Base-by-base conservation (phyloP, 2,329 filamentous ascomycete genomes). In the Trichophyton verrucosum region DNA sequence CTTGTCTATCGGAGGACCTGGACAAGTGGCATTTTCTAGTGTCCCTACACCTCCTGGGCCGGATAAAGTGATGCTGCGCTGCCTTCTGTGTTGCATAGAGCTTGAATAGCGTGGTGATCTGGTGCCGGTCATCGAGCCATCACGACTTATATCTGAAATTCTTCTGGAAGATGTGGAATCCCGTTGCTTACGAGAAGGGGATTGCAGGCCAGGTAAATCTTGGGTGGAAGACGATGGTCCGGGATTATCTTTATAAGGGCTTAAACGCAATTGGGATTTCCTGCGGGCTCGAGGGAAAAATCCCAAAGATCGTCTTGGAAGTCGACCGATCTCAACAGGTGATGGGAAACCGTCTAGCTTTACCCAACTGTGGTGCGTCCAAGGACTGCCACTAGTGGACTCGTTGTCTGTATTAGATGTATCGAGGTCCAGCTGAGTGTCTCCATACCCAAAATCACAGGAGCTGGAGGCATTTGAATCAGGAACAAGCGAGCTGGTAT, bases 211-310 rank as follows among this genome's bases (percentile, higher is more conserved):
- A 86, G 73, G 42, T 86, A 88, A 6, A 88, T 87, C 1, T 86
- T 89, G 30, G 30, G 44, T 22, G 17, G 58, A 60, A 36, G 42
- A 38, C 3, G 62, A 57, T 17, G 5, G 44, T 8, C 20, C 17
- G 38, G 38, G 17, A 6, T 42, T 17, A 56, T 61, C 57, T 22
- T 44, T 46, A 56, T 56, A 58, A 11, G 57, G 13, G 24, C 40
- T 60, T 27, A 60, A 58, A 27, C 72, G 64, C 40, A 70, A 72
- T 61, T 72, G 69, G 64, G 88, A 94, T 85, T 94, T 94, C 84
- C 91, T 89, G 70, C 91, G 81, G 20, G 91, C 83, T 6, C 91
- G 91, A 2, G 92, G 92, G 69, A 97, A 97, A 74, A 92, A 97
- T 24, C 91, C 92, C 51, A 96, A 80, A 1, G 87, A 82, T 73